Percentiles rank a stretch among this genome's conserved stretches.
Conservation (phyloP, 1,139 yeast genomes). For the Pichia sp. region DNA sequence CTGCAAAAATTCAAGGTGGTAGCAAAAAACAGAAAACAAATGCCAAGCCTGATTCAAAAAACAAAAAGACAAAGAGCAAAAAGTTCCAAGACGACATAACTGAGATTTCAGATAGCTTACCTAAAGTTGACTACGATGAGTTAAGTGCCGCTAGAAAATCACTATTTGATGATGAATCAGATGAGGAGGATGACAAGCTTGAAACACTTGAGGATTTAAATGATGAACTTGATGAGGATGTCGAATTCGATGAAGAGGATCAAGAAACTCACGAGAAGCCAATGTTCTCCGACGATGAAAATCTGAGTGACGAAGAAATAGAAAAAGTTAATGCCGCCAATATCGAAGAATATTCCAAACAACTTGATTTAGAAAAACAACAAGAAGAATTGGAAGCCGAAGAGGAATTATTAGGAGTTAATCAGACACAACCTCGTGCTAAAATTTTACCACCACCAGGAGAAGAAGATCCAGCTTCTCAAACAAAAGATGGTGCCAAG, state of each 20-base stretch:
- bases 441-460: conserved; percentile 61
- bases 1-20: conserved; percentile 24
- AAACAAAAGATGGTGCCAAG: conserved; percentile 50
- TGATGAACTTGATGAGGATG: conserved; percentile 23
- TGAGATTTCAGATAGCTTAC: conserved; percentile 47
- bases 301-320: conserved; percentile 58
- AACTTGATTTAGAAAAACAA: conserved; percentile 68
- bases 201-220: conserved; percentile 55
- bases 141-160: conserved; percentile 65
- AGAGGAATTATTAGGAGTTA: conserved; percentile 61
- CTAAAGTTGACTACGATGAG: conserved; percentile 64
- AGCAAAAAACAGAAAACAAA: conserved; percentile 15
- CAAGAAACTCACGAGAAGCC: conserved; percentile 56
- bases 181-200: conserved; percentile 42
- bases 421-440: conserved; percentile 66
- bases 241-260: conserved; percentile 38
- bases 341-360: conserved; percentile 73
- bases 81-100: conserved; percentile 35
- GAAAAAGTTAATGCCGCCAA: conserved; percentile 81
- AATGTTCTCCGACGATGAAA: conserved; percentile 79
- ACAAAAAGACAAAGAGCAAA: conserved; percentile 30
- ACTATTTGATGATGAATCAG: conserved; percentile 70
- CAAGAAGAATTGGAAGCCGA: conserved; percentile 77
- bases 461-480: conserved; percentile 46
- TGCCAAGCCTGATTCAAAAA: conserved; percentile 23